Evolutionary conservation across 208 protist genomes (phyloP).

Genomic region (Porcisia hertigi): DNA sequence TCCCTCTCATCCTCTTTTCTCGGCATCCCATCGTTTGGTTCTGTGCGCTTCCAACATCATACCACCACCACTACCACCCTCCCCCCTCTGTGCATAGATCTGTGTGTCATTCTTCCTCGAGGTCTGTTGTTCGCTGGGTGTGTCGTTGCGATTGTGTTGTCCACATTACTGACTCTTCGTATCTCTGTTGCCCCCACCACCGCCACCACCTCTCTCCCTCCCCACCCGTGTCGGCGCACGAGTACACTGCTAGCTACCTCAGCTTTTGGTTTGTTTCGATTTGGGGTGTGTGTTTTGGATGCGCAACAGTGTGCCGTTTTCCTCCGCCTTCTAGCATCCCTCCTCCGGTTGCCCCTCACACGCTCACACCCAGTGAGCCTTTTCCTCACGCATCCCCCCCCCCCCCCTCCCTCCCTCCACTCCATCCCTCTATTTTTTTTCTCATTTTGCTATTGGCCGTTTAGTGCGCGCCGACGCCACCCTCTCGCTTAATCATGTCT

Average conservation of each 20-base stretch:
- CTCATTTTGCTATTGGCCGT: neutral
- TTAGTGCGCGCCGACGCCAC: neutral
- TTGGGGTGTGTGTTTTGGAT: neutral
- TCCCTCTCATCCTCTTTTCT: too few species aligned
- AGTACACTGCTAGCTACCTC: neutral
- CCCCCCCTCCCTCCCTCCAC: neutral
- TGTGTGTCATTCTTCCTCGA: neutral
- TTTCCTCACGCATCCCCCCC: neutral
- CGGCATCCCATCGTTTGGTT: too few species aligned
- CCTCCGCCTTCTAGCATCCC: neutral
- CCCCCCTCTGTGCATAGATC: neutral
- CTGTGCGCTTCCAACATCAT: too few species aligned
- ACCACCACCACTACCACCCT: neutral
- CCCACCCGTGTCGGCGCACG: neutral
- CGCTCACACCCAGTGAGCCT: neutral
- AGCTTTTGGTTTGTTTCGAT: neutral
- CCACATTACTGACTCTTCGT: neutral
- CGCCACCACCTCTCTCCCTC: neutral
- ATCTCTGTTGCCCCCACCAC: neutral
- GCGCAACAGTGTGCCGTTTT: neutral
- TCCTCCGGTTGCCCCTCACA: too few species aligned
- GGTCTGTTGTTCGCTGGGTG: neutral
- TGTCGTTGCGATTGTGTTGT: neutral
- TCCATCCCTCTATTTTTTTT: neutral
- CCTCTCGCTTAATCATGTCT: conserved; percentile 19